These are phyloP conservation scores for Sporothrix brasiliensis DNA, from an alignment of 2,329 filamentous ascomycete genomes.

Conservation along the genomic window DNA sequence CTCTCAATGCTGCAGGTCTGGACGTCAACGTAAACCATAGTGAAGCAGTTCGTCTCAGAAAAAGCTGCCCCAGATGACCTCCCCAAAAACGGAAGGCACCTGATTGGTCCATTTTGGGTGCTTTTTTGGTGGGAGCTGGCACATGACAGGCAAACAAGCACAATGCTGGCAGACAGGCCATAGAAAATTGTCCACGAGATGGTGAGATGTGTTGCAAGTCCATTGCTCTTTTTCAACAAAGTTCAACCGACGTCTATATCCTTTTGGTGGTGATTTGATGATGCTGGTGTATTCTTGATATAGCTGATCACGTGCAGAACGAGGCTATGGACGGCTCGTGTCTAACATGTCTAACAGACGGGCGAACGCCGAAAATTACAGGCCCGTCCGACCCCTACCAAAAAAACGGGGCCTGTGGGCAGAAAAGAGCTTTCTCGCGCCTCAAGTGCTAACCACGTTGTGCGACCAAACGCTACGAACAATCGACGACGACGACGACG, in stretches of 20 bases:
- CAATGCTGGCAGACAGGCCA: background rate
- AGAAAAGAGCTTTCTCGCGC: conserved; percentile 23
- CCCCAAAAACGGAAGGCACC: conserved; percentile 34
- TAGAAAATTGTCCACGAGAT: too few relatives aligned
- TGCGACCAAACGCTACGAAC: background rate
- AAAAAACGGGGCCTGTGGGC: conserved; percentile 20
- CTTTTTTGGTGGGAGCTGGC: background rate
- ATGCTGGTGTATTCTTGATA: background rate
- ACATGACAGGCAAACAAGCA: background rate
- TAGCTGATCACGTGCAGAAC: background rate
- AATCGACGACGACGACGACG: background rate
- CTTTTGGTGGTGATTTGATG: background rate
- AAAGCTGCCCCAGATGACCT: conserved; percentile 33
- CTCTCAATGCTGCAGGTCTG: background rate
- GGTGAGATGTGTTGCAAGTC: background rate
- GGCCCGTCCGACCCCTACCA: background rate
- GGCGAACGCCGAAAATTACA: conserved; percentile 22
- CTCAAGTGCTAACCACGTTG: background rate
- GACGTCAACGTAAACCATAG: background rate
- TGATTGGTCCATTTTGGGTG: conserved; percentile 36
- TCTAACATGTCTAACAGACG: background rate
- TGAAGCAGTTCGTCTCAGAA: background rate
- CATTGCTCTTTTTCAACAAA: background rate
- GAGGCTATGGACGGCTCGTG: conserved; percentile 3
- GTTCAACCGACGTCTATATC: background rate